Evolutionary conservation across 768 basidiomycete genomes (phyloP).

Genomic region (Leccinum boreale): DNA sequence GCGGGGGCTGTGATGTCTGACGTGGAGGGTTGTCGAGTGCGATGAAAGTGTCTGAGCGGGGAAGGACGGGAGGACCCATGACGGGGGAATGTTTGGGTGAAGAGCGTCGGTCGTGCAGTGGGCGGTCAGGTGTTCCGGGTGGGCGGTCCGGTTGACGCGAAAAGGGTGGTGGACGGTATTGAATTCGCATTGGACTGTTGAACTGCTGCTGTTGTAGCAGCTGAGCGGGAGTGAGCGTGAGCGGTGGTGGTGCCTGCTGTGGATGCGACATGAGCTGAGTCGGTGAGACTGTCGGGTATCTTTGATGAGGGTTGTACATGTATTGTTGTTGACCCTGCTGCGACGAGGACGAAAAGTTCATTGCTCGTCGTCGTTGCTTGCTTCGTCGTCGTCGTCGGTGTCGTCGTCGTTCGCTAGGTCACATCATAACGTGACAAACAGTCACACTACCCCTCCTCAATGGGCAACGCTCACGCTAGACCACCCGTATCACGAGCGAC

Average conservation of each 20-base stretch:
- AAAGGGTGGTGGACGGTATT: conserved; percentile 18
- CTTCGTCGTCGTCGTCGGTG: not conserved
- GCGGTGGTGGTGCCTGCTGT: conserved; percentile 7
- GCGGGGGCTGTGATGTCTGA: conserved; percentile 26
- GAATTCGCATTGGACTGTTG: not conserved
- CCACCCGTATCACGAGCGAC: conserved; percentile 52
- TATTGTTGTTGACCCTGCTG: conserved; percentile 20
- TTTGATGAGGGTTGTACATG: conserved; percentile 5
- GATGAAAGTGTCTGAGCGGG: conserved; percentile 15
- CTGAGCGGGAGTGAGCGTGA: conserved; percentile 36
- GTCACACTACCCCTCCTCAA: conserved; percentile 33
- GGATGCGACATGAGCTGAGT: conserved; percentile 25
- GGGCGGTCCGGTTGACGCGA: conserved; percentile 26
- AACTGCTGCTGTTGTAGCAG: conserved; percentile 35
- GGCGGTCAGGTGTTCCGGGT: conserved; percentile 5
- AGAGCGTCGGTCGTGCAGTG: conserved; percentile 14
- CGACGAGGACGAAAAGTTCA: conserved; percentile 25
- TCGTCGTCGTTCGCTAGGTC: conserved; percentile 4
- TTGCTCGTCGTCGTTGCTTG: not conserved
- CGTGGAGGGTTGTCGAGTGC: conserved; percentile 18
- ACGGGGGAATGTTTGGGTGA: conserved; percentile 27
- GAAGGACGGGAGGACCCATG: not conserved
- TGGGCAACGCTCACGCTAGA: conserved; percentile 80
- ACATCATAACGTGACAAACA: conserved; percentile 24
- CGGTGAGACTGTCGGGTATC: conserved; percentile 16